Percentiles rank a stretch among this genome's conserved stretches.
These are phyloP conservation scores for Fusarium sp. DNA, from an alignment of 2,329 filamentous ascomycete species.

Conservation along the genomic window DNA sequence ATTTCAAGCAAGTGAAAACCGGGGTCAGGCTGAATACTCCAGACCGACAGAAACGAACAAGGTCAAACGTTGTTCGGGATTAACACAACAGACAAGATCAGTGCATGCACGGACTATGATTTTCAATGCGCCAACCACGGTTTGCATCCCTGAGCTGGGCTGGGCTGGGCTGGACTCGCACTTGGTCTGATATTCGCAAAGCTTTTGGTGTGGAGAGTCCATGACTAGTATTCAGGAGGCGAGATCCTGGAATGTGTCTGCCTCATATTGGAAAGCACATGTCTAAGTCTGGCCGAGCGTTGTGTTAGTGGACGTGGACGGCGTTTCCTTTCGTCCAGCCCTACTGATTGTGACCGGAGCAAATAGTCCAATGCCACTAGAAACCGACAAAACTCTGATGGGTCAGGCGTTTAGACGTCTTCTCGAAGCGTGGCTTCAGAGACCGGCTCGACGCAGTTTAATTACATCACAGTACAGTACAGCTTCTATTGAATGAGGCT, in stretches of 20 bases:
- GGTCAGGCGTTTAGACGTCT: not conserved
- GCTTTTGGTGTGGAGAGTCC: constrained; percentile 18
- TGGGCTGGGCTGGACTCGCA: not conserved
- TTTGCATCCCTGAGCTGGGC: not conserved
- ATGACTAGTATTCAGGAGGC: constrained; percentile 13
- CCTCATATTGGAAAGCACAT: constrained; percentile 4
- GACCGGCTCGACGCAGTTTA: not conserved
- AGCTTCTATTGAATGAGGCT: not conserved
- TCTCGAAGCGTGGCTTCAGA: not conserved
- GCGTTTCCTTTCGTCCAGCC: not conserved
- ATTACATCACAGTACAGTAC: not conserved
- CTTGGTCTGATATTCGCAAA: not conserved
- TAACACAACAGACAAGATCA: constrained; percentile 12
- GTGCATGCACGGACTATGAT: constrained; percentile 35
- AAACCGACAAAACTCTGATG: not conserved
- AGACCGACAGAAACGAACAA: constrained; percentile 8
- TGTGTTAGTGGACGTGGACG: not conserved
- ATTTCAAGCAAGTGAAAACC: not conserved
- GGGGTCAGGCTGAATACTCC: constrained; percentile 7
- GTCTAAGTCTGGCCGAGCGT: not conserved
- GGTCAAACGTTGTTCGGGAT: constrained; percentile 14
- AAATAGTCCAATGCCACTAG: constrained; percentile 12
- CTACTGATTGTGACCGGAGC: constrained; percentile 7
- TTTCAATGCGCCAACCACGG: constrained; percentile 31
- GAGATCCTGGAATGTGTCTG: constrained; percentile 9